Conservation (phyloP, 2,329 filamentous ascomycete species). For the Venturia oleaginea region DNA sequence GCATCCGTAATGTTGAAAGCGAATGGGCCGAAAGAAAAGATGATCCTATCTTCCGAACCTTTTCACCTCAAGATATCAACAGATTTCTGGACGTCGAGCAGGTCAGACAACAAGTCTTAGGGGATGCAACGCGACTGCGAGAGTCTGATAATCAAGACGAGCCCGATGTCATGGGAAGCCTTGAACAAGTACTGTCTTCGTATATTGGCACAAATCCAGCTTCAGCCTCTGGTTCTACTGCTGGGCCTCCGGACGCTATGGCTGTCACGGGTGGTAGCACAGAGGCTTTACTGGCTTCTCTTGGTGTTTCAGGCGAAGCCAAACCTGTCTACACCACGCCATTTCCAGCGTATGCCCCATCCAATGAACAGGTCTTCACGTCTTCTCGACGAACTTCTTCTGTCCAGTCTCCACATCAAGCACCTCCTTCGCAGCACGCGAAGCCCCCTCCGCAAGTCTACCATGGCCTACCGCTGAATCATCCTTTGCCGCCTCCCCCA, state of each 20-base stretch:
- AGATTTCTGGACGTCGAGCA: neutral
- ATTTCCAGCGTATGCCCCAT: conserved; percentile 27
- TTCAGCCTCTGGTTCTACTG: conserved; percentile 20
- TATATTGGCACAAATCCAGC: conserved; percentile 14
- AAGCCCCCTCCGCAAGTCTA: neutral
- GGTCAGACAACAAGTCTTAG: neutral
- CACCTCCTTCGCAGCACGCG: neutral
- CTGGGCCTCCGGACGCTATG: conserved; percentile 17
- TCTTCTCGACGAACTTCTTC: neutral
- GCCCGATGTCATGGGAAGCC: conserved; percentile 16
- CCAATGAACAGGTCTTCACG: conserved; percentile 14
- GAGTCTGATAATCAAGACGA: conserved; percentile 3
- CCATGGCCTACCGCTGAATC: conserved; percentile 1
- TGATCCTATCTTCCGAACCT: conserved; percentile 13
- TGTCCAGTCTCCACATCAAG: neutral
- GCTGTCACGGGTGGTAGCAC: conserved; percentile 15
- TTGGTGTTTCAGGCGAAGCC: conserved; percentile 30
- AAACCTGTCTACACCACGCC: conserved; percentile 29
- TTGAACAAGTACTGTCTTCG: conserved; percentile 16
- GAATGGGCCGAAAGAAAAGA: conserved; percentile 14
- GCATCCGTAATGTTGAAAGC: conserved; percentile 9
- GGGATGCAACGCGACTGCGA: neutral
- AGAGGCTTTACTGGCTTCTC: conserved; percentile 27
- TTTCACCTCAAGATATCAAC: conserved; percentile 1
- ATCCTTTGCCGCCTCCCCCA: conserved; percentile 3